Conservation (phyloP, 2,329 filamentous ascomycete genomes). For the Ceratocystis ficicola region DNA sequence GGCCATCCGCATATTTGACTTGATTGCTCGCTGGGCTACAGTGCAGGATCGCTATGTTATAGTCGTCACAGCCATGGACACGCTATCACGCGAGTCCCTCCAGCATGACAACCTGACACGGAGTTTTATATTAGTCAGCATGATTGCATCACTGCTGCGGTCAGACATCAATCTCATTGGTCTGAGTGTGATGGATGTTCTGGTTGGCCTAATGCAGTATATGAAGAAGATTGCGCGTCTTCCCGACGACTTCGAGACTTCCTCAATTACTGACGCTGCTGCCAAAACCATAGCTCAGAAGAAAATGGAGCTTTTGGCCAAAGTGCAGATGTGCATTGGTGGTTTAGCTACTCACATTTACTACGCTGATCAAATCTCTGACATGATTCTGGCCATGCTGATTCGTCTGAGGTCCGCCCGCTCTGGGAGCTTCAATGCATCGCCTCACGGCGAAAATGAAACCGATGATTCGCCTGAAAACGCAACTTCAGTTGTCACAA, state of each 20-base stretch:
- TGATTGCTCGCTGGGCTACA: conserved; percentile 75
- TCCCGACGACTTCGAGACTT: conserved; percentile 30
- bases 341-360: conserved; percentile 89
- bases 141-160: conserved; percentile 70
- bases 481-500: conserved; percentile 23
- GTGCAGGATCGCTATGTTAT: conserved; percentile 93
- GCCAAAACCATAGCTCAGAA: conserved; percentile 33
- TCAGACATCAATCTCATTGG: conserved; percentile 91
- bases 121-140: conserved; percentile 61
- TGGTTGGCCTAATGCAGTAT: conserved; percentile 74
- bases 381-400: conserved; percentile 80
- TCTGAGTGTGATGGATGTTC: conserved; percentile 87
- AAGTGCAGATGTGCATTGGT: conserved; percentile 74
- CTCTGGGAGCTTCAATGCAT: conserved; percentile 34
- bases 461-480: conserved; percentile 27
- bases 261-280: conserved; percentile 24
- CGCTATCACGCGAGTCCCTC: conserved; percentile 54
- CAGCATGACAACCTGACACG: conserved; percentile 59
- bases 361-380: conserved; percentile 88
- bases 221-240: conserved; percentile 66
- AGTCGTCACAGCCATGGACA: conserved; percentile 68
- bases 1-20: conserved; percentile 70
- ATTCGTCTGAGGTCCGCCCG: conserved; percentile 58
- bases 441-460: conserved; percentile 39
- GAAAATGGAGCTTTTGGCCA: conserved; percentile 52